Conservation (phyloP, 768 basidiomycete species). For the Hydnomerulius pinastri region DNA sequence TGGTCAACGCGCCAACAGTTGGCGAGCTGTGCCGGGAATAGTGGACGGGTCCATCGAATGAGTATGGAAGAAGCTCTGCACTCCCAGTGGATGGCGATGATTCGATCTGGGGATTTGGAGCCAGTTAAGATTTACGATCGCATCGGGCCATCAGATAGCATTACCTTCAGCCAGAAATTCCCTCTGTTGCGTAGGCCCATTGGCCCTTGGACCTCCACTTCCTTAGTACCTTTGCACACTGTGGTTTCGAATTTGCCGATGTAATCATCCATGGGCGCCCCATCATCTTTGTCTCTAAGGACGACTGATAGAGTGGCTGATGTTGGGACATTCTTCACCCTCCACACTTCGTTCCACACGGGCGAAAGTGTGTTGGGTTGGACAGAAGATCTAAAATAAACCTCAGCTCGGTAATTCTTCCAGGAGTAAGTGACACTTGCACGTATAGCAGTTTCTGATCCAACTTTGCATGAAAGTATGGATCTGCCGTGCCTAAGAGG, state of each 20-base stretch:
- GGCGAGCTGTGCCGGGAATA: constrained; percentile 74
- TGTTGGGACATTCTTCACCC: constrained; percentile 68
- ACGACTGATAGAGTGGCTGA: constrained; percentile 60
- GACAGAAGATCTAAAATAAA: constrained; percentile 58
- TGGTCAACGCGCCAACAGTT: constrained; percentile 63
- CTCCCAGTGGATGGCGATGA: constrained; percentile 46
- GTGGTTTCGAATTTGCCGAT: constrained; percentile 63
- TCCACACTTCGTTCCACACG: constrained; percentile 79
- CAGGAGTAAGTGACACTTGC: constrained; percentile 39
- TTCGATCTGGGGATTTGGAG: constrained; percentile 48
- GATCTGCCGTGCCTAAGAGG: constrained; percentile 61
- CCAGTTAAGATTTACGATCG: constrained; percentile 2
- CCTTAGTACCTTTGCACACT: constrained; percentile 59
- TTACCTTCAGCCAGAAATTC: constrained; percentile 70
- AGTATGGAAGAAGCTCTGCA: constrained; percentile 51
- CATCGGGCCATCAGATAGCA: constrained; percentile 9
- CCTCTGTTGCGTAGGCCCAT: constrained; percentile 53
- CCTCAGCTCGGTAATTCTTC: background rate
- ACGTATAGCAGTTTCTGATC: constrained; percentile 65
- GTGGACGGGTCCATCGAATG: constrained; percentile 73
- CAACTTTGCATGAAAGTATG: constrained; percentile 70
- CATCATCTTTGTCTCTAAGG: constrained; percentile 71
- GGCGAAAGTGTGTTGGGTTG: constrained; percentile 56
- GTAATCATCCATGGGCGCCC: constrained; percentile 55
- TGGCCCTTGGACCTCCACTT: constrained; percentile 59